Evolutionary conservation across 352 stramenopile species (phyloP).

Genomic region (Pythium folliculosum): DNA sequence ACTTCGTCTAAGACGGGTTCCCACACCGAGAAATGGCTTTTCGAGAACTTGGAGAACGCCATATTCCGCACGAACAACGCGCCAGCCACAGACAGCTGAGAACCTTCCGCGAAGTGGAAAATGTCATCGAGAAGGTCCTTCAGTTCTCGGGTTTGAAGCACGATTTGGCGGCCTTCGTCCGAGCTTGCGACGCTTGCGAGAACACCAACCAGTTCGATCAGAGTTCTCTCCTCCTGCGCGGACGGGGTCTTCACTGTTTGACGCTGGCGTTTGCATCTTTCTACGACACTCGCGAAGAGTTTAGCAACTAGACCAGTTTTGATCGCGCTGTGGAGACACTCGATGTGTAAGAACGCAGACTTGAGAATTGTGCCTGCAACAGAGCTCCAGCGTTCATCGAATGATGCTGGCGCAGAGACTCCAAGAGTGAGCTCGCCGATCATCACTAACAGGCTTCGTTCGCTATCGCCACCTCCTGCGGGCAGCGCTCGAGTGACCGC

Average conservation of each 20-base stretch:
- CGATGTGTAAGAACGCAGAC: conserved; percentile 43
- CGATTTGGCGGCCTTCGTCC: conserved; percentile 46
- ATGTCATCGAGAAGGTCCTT: conserved; percentile 51
- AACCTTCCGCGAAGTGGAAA: conserved; percentile 22
- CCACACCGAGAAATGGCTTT: conserved; percentile 64
- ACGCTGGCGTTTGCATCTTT: conserved; percentile 34
- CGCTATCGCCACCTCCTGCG: neutral
- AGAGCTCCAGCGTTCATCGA: conserved; percentile 24
- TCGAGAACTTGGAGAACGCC: conserved; percentile 49
- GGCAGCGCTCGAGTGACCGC: neutral
- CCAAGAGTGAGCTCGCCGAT: conserved; percentile 20
- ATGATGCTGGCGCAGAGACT: neutral
- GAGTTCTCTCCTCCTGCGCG: conserved; percentile 30
- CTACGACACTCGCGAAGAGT: conserved; percentile 40
- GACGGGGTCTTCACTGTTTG: conserved; percentile 6
- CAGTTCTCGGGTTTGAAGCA: conserved; percentile 41
- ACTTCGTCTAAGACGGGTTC: conserved; percentile 45
- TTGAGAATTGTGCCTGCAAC: conserved; percentile 49
- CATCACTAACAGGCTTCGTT: conserved; percentile 19
- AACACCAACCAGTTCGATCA: conserved; percentile 50
- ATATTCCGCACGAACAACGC: conserved; percentile 64
- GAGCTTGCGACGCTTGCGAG: conserved; percentile 42
- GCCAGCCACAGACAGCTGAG: conserved; percentile 31
- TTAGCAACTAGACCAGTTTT: conserved; percentile 45
- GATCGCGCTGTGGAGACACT: conserved; percentile 49